Evolutionary conservation across 495 filamentous ascomycete genomes (phyloP), one percentile per base, ranked within the genome.

Genomic region (Evernia prunastri): DNA sequence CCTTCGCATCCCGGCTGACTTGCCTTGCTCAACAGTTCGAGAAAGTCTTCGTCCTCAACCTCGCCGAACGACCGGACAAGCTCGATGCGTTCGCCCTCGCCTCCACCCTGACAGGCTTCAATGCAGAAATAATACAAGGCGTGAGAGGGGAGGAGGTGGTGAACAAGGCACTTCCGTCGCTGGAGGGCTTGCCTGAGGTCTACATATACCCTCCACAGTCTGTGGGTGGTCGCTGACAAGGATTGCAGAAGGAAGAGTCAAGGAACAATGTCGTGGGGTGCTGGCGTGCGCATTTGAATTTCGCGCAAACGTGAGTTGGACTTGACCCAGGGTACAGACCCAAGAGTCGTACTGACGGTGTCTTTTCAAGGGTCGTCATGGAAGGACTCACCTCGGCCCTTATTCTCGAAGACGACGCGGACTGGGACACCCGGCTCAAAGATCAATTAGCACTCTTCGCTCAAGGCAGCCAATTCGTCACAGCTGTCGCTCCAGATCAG

Each of bases 11-110:
- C 33, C 43, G 11, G 39, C 37, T 61, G 29, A 61, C 43, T 18
- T 29, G 15, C 13, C 7, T 11, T 0, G 5, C 1, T 51, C 56
- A 10, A 31, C 18, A 86, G 84, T 86, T 88, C 66, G 70, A 82
- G 54, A 79, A 84, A 61, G 76, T 88, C 35, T 82, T 85, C 66
- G 84, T 85, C 54, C 80, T 89, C 57, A 85, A 83, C 56, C 74
- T 89, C 36, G 80, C 82, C 7, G 75, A 78, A 27, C 78, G 87
- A 25, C 80, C 81, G 11, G 87, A 89, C 65, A 83, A 86, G 36
- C 81, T 83, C 29, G 85, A 89, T 76, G 82, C 78, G 13, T 76
- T 88, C 58, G 72, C 74, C 4, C 71, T 87, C 4, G 77, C 81
- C 3, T 80, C 84, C 6, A 79, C 79, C 1, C 67, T 83, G 3